These are phyloP conservation scores for Trichoderma endophyticum DNA, from an alignment of 2,329 filamentous ascomycete genomes.

Conservation along the genomic window DNA sequence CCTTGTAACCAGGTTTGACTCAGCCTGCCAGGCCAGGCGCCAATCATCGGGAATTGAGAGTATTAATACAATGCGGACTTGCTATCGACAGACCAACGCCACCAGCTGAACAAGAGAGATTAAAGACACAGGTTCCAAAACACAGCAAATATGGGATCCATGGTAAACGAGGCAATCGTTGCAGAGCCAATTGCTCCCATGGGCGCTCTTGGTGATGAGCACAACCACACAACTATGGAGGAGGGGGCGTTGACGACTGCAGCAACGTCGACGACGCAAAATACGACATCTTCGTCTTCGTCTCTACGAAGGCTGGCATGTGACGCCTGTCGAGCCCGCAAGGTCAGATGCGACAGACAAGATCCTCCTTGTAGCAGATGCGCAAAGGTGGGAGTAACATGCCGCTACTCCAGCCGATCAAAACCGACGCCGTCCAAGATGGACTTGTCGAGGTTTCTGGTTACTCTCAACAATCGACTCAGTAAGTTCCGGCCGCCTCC, in stretches of 20 bases:
- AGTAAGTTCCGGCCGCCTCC: not conserved
- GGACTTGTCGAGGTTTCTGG: slow-evolving; percentile 5
- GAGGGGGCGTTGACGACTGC: not conserved
- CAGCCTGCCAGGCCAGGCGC: not conserved
- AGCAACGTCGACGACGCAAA: not conserved
- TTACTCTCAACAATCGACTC: not conserved
- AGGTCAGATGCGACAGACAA: slow-evolving; percentile 12
- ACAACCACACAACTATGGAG: not conserved
- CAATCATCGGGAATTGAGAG: not conserved
- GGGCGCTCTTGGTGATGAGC: not conserved
- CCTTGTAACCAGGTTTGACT: not conserved
- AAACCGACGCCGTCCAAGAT: slow-evolving; percentile 8
- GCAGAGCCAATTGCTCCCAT: not conserved
- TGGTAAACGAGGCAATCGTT: not conserved
- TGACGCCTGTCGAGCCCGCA: slow-evolving; percentile 11
- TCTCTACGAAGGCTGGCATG: slow-evolving; percentile 3
- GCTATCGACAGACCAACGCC: not conserved
- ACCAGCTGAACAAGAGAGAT: not conserved
- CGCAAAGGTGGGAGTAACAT: not conserved
- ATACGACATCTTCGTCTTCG: not conserved
- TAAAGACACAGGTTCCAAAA: not conserved
- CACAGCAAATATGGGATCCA: not conserved
- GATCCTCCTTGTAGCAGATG: slow-evolving; percentile 11
- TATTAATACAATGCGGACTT: not conserved
- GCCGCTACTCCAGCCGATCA: slow-evolving; percentile 8